A percentile compares a stretch with the other conserved stretches of the same genome.
phyloP scores from a whole-genome alignment of 345 rosid genomes.

The Melaleuca alternifolia region DNA sequence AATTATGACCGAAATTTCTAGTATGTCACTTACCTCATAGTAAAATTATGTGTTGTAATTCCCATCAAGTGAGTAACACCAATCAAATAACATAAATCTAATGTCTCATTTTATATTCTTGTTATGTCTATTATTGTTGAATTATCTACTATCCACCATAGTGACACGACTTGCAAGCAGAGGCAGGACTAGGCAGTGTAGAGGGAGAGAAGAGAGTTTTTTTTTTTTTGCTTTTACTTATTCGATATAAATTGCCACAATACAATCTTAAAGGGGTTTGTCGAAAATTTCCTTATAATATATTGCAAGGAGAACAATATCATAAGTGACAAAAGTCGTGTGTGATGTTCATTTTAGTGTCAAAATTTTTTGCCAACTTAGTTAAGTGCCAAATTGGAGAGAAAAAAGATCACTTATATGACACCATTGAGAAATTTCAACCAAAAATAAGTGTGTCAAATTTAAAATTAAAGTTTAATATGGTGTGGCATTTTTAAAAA shows the following conservation, averaged over 20 bases:
- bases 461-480: too few relatives aligned
- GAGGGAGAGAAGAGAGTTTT: background rate
- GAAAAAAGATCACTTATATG: too few relatives aligned
- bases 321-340: background rate
- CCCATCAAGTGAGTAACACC: background rate
- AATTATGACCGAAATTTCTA: background rate
- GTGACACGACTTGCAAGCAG: background rate
- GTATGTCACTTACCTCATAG: background rate
- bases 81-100: background rate
- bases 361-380: too few relatives aligned
- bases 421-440: too few relatives aligned
- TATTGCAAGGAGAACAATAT: background rate
- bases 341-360: too few relatives aligned
- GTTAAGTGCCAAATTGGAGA: too few relatives aligned
- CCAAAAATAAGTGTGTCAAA: too few relatives aligned
- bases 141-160: background rate
- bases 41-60: background rate
- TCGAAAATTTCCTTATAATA: background rate
- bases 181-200: background rate
- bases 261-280: background rate
- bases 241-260: background rate
- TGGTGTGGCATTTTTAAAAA: too few relatives aligned
- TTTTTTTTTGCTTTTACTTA: background rate
- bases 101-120: background rate
- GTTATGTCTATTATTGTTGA: background rate